These are phyloP conservation scores for Hippophae gyantsensis DNA, from an alignment of 306 rosid genomes.

Conservation along the genomic window DNA sequence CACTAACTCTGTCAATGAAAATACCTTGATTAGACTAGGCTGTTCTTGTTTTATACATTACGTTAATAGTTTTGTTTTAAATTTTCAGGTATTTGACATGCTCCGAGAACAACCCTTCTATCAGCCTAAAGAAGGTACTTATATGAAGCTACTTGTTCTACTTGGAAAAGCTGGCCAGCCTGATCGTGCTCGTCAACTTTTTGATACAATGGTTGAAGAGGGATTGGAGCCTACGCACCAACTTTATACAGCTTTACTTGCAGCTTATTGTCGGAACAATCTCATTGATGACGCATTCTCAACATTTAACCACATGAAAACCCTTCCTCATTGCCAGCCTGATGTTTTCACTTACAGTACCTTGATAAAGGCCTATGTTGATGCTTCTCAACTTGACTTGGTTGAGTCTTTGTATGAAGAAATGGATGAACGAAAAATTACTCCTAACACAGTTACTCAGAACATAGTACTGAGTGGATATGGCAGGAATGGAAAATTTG, in stretches of 20 bases:
- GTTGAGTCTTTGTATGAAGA: conserved; percentile 63
- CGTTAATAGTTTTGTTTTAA: conserved; percentile 5
- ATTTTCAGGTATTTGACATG: conserved; percentile 73
- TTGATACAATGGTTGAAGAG: conserved; percentile 69
- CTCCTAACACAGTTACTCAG: conserved; percentile 80
- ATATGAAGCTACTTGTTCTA: conserved; percentile 77
- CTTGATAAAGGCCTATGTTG: conserved; percentile 69
- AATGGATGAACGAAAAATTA: conserved; percentile 55
- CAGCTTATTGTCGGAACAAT: conserved; percentile 74
- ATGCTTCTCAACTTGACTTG: conserved; percentile 56
- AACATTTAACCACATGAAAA: conserved; percentile 66
- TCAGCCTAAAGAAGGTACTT: conserved; percentile 91
- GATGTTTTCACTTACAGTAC: conserved; percentile 87
- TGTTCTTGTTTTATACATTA: neutral
- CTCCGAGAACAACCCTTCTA: conserved; percentile 82
- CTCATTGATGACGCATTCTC: conserved; percentile 60
- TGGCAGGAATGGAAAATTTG: conserved; percentile 81
- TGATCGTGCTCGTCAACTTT: conserved; percentile 54
- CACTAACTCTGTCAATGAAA: neutral
- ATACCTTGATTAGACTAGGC: neutral
- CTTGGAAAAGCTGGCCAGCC: conserved; percentile 86
- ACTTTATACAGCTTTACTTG: conserved; percentile 77
- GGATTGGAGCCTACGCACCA: conserved; percentile 63
- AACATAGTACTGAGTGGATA: conserved; percentile 88
- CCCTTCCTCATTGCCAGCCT: conserved; percentile 77